Percentiles rank a stretch among this genome's conserved stretches.
These are phyloP conservation scores for Cordyceps fumosorosea DNA, from an alignment of 2,329 filamentous ascomycete species.

Conservation along the genomic window DNA sequence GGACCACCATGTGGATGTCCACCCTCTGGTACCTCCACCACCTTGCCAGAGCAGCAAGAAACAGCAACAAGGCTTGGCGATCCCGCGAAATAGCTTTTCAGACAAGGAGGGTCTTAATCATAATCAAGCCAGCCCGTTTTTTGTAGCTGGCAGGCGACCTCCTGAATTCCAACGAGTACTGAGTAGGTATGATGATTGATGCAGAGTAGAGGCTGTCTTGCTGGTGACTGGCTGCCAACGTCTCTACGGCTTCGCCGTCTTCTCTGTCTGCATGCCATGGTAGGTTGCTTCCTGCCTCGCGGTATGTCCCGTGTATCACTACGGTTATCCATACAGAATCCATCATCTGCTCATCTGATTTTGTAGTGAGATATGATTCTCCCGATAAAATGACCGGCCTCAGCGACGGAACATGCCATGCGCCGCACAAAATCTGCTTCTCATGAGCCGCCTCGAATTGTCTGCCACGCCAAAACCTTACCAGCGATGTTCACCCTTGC, in stretches of 20 bases:
- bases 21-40: neutral
- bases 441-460: neutral
- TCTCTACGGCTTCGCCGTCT: neutral
- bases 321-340: neutral
- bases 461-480: conserved; percentile 1
- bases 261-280: neutral
- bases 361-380: neutral
- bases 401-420: neutral
- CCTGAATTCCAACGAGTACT: neutral
- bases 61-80: conserved; percentile 1
- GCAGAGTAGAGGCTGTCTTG: neutral
- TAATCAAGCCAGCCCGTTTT: neutral
- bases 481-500: neutral
- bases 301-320: neutral
- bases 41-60: neutral
- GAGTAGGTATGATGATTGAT: neutral
- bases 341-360: neutral
- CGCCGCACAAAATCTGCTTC: neutral
- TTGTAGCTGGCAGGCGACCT: neutral
- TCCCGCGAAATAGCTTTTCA: conserved; percentile 4
- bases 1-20: neutral
- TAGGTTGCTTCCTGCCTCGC: neutral
- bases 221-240: neutral
- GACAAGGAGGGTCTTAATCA: neutral
- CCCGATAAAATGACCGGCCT: neutral